Evolutionary conservation across 2,329 filamentous ascomycete genomes (phyloP), one percentile per base, ranked within the genome.

Genomic region (Apiospora malaysiana): DNA sequence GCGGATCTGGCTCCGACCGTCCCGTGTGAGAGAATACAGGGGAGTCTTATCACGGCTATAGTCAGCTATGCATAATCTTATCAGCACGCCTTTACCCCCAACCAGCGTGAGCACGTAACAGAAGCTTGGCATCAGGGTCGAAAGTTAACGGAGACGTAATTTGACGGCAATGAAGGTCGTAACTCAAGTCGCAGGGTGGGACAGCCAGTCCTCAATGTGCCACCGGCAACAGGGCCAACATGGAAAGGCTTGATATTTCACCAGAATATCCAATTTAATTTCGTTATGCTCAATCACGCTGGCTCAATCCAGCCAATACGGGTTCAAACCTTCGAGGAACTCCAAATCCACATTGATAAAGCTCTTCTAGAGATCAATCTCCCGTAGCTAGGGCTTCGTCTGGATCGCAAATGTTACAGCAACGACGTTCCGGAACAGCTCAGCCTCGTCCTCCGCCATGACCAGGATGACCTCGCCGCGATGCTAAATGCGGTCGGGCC

Each of bases 331-430:
- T 40, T 65, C n/a, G 27, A n/a, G 18, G 59, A 2, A 65, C 27
- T 73, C 75, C 42, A 82, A 51, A 72, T 84, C 82, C 0, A 87
- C 83, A 75, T 85, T 83, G 8, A 86, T 77, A 78, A 86, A 86
- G 72, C 84, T 87, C 77, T 82, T 83, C 84, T 84, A 86, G 63
- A 86, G 80, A 77, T 88, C 85, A 51, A 87, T 78, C 80, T 88
- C 86, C 71, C 83, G 73, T 70, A 83, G 78, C 85, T 85, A 87
- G 18, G 85, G 84, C 74, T 81, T 80, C 9, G 82, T 86, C 78
- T 85, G 83, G 23, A 87, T 75, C n/a, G 80, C 80, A 78, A 83
- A 87, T 25, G 82, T 82, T 0, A 81, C 81, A 0, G 80, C 83
- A 23, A 79, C 80, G 4, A 78, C 81, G 71, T 83, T 77, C 70